Evolutionary conservation across 208 protist species (phyloP).

Genomic region (Trypanosoma theileri): DNA sequence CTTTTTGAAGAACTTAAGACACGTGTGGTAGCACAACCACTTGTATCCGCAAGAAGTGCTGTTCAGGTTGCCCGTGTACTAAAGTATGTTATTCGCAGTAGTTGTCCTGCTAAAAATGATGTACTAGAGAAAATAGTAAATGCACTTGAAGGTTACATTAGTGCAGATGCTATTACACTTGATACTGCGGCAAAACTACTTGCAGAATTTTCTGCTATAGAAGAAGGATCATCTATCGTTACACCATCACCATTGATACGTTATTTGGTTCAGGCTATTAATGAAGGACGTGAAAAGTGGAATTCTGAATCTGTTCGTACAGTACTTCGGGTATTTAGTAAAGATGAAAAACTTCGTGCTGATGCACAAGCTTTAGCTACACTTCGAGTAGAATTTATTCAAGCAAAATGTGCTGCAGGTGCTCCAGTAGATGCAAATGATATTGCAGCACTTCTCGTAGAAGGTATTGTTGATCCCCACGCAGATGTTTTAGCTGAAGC

Average conservation of each 20-base stretch:
- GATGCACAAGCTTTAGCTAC: constrained; percentile 28
- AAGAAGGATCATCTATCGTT: neutral
- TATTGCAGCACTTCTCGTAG: constrained; percentile 32
- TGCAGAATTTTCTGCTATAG: constrained; percentile 16
- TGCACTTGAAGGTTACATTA: constrained; percentile 20
- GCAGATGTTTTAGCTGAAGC: constrained; percentile 34
- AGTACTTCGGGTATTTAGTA: constrained; percentile 24
- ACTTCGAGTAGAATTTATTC: constrained; percentile 21
- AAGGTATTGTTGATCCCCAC: constrained; percentile 34
- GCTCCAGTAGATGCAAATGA: constrained; percentile 25
- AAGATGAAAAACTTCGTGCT: constrained; percentile 14
- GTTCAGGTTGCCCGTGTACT: constrained; percentile 19
- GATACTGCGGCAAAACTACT: constrained; percentile 23
- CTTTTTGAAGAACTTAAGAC: constrained; percentile 17
- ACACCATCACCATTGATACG: constrained; percentile 15
- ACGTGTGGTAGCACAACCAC: constrained; percentile 18
- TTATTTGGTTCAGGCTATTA: constrained; percentile 24
- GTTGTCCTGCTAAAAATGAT: neutral
- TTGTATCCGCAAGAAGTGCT: constrained; percentile 20
- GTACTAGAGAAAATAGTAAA: neutral
- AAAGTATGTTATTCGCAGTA: constrained; percentile 8
- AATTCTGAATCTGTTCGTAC: constrained; percentile 21
- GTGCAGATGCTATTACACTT: constrained; percentile 18
- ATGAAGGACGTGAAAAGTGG: constrained; percentile 29
- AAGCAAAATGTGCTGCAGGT: constrained; percentile 12